phyloP scores from a whole-genome alignment of 495 filamentous ascomycete species.

The Talaromyces borbonicus region DNA sequence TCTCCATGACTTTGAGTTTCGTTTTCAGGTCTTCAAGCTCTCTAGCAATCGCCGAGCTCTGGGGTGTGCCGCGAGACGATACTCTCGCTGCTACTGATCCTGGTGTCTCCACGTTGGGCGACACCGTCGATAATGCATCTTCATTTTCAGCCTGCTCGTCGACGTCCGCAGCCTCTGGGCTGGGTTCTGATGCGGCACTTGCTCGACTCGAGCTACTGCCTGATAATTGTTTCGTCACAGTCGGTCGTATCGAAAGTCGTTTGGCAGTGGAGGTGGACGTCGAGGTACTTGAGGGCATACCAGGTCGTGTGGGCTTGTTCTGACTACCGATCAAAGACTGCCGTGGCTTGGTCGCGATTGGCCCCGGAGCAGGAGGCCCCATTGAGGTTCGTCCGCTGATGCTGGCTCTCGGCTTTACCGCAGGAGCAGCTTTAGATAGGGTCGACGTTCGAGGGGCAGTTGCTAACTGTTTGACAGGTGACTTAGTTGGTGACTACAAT shows the following conservation, averaged over 20 bases:
- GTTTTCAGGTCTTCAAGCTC: slow-evolving; percentile 73
- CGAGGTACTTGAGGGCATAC: slow-evolving; percentile 18
- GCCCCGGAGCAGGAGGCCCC: slow-evolving; percentile 46
- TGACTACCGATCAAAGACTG: slow-evolving; percentile 29
- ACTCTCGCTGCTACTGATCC: neutral
- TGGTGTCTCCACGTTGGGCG: neutral
- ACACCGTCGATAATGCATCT: neutral
- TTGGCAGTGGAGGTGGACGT: slow-evolving; percentile 22
- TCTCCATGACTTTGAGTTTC: slow-evolving; percentile 69
- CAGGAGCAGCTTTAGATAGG: slow-evolving; percentile 34
- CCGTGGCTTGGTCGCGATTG: slow-evolving; percentile 24
- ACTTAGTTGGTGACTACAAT: slow-evolving; percentile 62
- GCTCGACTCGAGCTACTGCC: slow-evolving; percentile 20
- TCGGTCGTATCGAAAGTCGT: slow-evolving; percentile 29
- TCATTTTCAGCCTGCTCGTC: slow-evolving; percentile 18
- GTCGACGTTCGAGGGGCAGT: slow-evolving; percentile 48
- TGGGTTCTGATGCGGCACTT: slow-evolving; percentile 24
- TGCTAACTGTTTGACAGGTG: slow-evolving; percentile 66
- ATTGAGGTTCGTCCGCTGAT: slow-evolving; percentile 51
- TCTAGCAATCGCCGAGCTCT: slow-evolving; percentile 39
- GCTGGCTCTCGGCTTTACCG: slow-evolving; percentile 44
- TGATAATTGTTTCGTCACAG: slow-evolving; percentile 15
- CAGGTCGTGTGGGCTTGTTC: slow-evolving; percentile 26
- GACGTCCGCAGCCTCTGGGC: slow-evolving; percentile 18
- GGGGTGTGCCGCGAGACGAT: slow-evolving; percentile 13